Evolutionary conservation across 2,329 filamentous ascomycete genomes (phyloP), one percentile per base, ranked within the genome.

Genomic region (Neofusicoccum kwambonambiense): DNA sequence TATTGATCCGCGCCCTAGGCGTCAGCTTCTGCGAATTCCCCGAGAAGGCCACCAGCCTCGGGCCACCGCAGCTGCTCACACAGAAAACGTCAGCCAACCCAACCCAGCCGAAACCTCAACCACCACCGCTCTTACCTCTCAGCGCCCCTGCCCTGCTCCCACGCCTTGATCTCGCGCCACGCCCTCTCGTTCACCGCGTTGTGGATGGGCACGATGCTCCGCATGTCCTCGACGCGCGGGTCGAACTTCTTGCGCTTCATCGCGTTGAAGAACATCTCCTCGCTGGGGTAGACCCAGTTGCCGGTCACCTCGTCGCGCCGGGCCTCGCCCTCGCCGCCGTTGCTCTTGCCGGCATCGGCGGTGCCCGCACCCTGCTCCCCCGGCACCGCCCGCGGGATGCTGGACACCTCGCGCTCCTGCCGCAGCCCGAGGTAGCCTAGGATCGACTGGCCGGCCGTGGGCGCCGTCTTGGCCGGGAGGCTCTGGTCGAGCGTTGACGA

Each of bases 111-210:
- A 3, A 22, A 2, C 19, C 19, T 22, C 19, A 6, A 22, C n/a
- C 34, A 22, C 19, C 37, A n/a, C 27, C 17, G 42, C 15, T 15
- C 8, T 68, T 79, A 88, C 86, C 85, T 80, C 70, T 90, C 80
- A 42, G 81, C 77, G 65, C 86, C 77, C 79, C 80, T 70, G 0
- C 89, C 90, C 49, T 81, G 83, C 79, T 99, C 95, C 95, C 95
- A 99, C 50, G 86, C 82, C 70, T 91, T 87, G 69, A 99, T 98
- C 80, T 98, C 91, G 68, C 87, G 84, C 95, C 95, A 99, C 0
- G 95, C 95, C 47, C 92, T 85, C 84, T 99, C 95, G 79, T 99
- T 99, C 68, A 99, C 95, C 50, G 95, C 95, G 76, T 99, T 99
- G 80, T 99, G 95, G 72, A 98, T 98, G 2, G 93, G 95, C 63